Conservation (phyloP, 2,329 filamentous ascomycete genomes). For the Pseudogymnoascus sp. region DNA sequence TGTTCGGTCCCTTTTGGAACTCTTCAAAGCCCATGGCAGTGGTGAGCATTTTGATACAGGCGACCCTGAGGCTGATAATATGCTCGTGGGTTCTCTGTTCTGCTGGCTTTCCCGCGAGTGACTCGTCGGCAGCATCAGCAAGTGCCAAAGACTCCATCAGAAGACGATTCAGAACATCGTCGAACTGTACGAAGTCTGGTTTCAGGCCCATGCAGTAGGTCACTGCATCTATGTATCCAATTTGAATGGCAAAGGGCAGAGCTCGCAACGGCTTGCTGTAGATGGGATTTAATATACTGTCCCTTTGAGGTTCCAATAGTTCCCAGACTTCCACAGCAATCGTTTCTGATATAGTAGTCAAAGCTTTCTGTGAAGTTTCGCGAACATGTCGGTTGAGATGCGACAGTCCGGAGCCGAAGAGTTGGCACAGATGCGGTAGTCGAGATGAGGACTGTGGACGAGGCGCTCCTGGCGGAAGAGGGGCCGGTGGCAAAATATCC, state of each 20-base stretch:
- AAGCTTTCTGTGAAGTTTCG: slow-evolving; percentile 71
- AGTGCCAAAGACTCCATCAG: slow-evolving; percentile 90
- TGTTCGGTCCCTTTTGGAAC: slow-evolving; percentile 68
- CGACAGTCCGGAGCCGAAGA: slow-evolving; percentile 79
- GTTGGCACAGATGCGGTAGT: slow-evolving; percentile 69
- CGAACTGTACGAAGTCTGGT: slow-evolving; percentile 81
- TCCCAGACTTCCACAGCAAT: slow-evolving; percentile 76
- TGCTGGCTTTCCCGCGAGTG: slow-evolving; percentile 79
- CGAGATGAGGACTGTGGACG: slow-evolving; percentile 53
- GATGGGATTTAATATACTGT: slow-evolving; percentile 80
- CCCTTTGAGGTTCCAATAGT: slow-evolving; percentile 81
- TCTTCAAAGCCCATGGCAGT: slow-evolving; percentile 91
- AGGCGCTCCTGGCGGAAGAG: slow-evolving; percentile 47
- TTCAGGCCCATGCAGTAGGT: slow-evolving; percentile 90
- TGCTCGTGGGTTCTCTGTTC: slow-evolving; percentile 94
- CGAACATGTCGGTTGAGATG: slow-evolving; percentile 96
- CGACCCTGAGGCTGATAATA: slow-evolving; percentile 84
- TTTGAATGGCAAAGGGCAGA: slow-evolving; percentile 88
- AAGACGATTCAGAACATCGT: slow-evolving; percentile 81
- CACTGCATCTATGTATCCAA: slow-evolving; percentile 96
- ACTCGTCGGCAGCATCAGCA: slow-evolving; percentile 90
- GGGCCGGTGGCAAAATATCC: slow-evolving; percentile 49
- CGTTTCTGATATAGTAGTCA: slow-evolving; percentile 73
- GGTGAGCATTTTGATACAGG: slow-evolving; percentile 86
- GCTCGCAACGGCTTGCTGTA: slow-evolving; percentile 92